Percentiles rank a stretch among this genome's conserved stretches.
These are phyloP conservation scores for Hypoxylon fragiforme DNA, from an alignment of 495 filamentous ascomycete species.

Conservation along the genomic window DNA sequence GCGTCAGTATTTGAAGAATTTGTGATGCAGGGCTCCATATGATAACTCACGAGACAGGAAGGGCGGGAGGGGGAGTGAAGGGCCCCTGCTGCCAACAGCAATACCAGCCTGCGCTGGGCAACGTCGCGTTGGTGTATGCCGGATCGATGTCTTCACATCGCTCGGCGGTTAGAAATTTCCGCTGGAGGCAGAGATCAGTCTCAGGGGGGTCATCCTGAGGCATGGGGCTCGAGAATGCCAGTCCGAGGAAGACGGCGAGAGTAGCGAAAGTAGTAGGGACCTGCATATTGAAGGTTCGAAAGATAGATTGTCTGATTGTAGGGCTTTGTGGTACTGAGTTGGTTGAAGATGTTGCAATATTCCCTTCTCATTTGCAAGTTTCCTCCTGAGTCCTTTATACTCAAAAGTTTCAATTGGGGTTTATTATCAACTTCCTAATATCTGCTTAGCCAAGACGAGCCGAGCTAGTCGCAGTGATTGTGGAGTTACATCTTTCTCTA, in stretches of 20 bases:
- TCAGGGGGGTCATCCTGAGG: conserved; percentile 19
- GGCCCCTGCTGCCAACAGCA: conserved; percentile 32
- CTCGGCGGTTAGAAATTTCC: conserved; percentile 9
- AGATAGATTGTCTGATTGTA: too few species aligned
- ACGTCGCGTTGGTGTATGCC: conserved; percentile 24
- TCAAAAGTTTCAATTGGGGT: neutral
- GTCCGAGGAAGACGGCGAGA: conserved; percentile 12
- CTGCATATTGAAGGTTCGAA: conserved; percentile 21
- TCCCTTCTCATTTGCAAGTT: neutral
- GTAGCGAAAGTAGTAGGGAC: conserved; percentile 9
- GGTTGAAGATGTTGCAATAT: neutral
- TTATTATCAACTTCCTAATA: conserved; percentile 9
- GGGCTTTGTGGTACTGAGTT: neutral
- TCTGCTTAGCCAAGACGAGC: conserved; percentile 8
- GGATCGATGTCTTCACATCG: conserved; percentile 20
- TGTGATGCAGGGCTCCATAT: neutral
- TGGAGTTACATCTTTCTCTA: conserved; percentile 18
- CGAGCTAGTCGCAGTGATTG: conserved; percentile 12
- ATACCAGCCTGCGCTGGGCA: conserved; percentile 24
- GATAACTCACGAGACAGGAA: conserved; percentile 20
- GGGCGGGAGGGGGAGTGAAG: conserved; percentile 20
- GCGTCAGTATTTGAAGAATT: neutral
- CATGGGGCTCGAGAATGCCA: conserved; percentile 5
- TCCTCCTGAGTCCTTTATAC: conserved; percentile 13
- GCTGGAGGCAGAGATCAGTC: conserved; percentile 24